A percentile compares a stretch with the other conserved stretches of the same genome.
Evolutionary conservation across 2,329 filamentous ascomycete genomes (phyloP).

Genomic region (Septoria linicola): DNA sequence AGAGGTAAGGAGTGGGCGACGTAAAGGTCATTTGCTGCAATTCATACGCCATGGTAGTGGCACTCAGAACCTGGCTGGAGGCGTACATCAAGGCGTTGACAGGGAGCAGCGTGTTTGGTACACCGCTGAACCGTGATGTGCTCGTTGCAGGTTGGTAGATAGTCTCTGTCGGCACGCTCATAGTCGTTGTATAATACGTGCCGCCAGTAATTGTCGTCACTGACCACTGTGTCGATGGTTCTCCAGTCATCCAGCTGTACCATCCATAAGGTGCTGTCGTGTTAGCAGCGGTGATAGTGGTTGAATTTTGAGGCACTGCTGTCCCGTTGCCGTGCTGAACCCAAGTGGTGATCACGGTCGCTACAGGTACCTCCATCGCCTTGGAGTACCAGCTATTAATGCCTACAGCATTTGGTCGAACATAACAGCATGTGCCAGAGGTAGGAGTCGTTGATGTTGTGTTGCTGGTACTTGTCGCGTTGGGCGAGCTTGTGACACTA

Average conservation of each 20-base stretch:
- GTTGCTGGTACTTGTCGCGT: neutral
- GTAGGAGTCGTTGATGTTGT: neutral
- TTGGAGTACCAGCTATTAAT: conserved; percentile 4
- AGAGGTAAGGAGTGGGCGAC: conserved; percentile 1
- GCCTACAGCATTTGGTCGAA: conserved; percentile 1
- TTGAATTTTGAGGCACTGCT: conserved; percentile 7
- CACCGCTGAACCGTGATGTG: conserved; percentile 1
- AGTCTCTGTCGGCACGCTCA: neutral
- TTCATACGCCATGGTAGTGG: conserved; percentile 8
- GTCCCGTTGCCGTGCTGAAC: conserved; percentile 7
- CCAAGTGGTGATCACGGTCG: conserved; percentile 6
- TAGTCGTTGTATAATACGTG: neutral
- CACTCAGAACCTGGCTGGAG: conserved; percentile 2
- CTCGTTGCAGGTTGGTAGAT: neutral
- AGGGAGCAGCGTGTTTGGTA: conserved; percentile 1
- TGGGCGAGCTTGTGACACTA: neutral
- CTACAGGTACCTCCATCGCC: conserved; percentile 5
- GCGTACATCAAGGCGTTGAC: conserved; percentile 7
- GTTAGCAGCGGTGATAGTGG: conserved; percentile 1
- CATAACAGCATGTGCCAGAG: conserved; percentile 4
- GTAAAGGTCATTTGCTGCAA: conserved; percentile 7
- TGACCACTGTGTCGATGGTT: neutral
- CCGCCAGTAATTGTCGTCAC: neutral
- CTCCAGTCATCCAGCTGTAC: conserved; percentile 9
- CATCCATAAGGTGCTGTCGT: conserved; percentile 5